These are phyloP conservation scores for Rhodotorula sp. DNA, from an alignment of 1,284 basidiomycete species.

Conservation along the genomic window DNA sequence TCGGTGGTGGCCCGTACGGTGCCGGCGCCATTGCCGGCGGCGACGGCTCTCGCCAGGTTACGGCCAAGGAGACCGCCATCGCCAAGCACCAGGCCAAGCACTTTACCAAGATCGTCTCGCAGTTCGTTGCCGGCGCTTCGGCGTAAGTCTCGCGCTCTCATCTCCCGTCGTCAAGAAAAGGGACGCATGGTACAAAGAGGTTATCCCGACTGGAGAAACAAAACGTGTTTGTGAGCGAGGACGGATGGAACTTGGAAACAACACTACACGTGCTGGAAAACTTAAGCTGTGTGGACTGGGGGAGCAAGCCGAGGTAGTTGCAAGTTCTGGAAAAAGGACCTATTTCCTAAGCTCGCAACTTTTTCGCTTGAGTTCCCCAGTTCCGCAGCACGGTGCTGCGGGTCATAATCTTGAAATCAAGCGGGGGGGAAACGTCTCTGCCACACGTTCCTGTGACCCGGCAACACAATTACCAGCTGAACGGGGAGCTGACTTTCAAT, in stretches of 20 bases:
- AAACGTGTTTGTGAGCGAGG: too few relatives aligned
- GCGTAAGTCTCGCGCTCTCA: slow-evolving; percentile 26
- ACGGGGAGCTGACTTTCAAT: not conserved
- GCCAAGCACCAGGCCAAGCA: slow-evolving; percentile 55
- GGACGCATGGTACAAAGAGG: not conserved
- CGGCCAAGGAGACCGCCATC: slow-evolving; percentile 62
- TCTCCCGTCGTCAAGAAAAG: not conserved
- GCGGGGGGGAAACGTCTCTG: too few relatives aligned
- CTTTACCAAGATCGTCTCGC: slow-evolving; percentile 55
- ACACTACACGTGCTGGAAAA: too few relatives aligned
- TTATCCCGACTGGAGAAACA: not conserved
- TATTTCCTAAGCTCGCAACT: too few relatives aligned
- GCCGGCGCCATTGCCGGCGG: slow-evolving; percentile 65
- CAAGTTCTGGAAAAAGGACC: not conserved
- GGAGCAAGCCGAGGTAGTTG: not conserved
- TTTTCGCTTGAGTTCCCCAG: not conserved
- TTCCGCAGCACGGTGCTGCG: not conserved
- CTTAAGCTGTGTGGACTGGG: not conserved
- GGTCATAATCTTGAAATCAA: too few relatives aligned
- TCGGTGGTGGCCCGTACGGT: slow-evolving; percentile 52
- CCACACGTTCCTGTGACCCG: too few relatives aligned
- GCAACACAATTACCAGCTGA: too few relatives aligned
- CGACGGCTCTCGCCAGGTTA: slow-evolving; percentile 65
- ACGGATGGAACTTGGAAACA: too few relatives aligned
- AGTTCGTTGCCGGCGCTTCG: slow-evolving; percentile 42